Base-by-base conservation (phyloP, 495 filamentous ascomycete genomes). In the Haplographium delicatum region DNA sequence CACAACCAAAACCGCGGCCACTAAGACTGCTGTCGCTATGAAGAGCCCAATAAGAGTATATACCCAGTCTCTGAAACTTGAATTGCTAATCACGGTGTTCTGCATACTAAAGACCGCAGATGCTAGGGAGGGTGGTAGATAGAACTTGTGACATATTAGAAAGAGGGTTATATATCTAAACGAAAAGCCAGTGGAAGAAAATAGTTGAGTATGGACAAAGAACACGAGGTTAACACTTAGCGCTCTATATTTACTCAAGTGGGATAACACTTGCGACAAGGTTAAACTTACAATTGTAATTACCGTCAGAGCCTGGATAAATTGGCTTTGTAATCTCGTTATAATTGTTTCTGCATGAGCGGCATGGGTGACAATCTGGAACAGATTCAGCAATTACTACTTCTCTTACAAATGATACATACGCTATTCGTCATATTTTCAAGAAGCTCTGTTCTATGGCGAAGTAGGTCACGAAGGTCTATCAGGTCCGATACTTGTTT, bases 261-360 rank as follows among this genome's bases (percentile, higher is more conserved):
- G n/a, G n/a, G n/a, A n/a, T n/a, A n/a, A n/a, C n/a, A n/a, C n/a
- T n/a, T n/a, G n/a, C n/a, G n/a, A n/a, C n/a, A n/a, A n/a, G n/a
- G n/a, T n/a, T n/a, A n/a, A 23, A 51, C 50, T 39, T 24, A 53
- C 50, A 40, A 53, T 53, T 38, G 30, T 53, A 24, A 53, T 46
- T 10, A 46, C 18, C 5, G 50, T 53, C 7, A 53, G 25, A 4
- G 42, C 44, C 47, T 47, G 42, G 15, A 52, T 52, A 19, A 46
- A 51, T 42, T 35, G n/a, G 18, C 26, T 42, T 34, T 51, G 49
- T 19, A 35, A 5, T 5, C 38, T 9, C 3, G 26, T 15, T 16
- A 23, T 38, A 38, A 44, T 28, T 8, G 49, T 37, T 24, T 52
- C 49, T 5, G 28, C 40, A 30, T 52, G 40, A 3, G 15, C 15